Conservation (phyloP, 2,329 filamentous ascomycete species). For the Cladosporium sp. region DNA sequence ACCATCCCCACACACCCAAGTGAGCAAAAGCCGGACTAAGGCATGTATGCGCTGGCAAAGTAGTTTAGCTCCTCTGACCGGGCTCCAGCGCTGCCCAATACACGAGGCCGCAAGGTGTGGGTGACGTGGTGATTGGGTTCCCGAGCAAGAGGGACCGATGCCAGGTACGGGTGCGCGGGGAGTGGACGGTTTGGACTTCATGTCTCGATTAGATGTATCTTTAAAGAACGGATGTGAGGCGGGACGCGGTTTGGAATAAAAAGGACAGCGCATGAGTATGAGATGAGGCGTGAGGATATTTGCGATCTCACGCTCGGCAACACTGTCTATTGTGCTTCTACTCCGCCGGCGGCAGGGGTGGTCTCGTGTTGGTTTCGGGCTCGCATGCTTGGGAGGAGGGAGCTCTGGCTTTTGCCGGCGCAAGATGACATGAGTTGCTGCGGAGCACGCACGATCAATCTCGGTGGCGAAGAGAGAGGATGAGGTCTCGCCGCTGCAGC, state of each 20-base stretch:
- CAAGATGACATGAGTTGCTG: constrained; percentile 16
- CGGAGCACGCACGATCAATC: not conserved
- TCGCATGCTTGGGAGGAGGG: constrained; percentile 7
- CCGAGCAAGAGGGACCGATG: constrained; percentile 8
- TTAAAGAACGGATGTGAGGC: not conserved
- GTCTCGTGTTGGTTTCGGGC: constrained; percentile 17
- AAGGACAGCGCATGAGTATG: not conserved
- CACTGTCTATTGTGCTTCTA: not conserved
- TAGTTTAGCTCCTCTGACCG: not conserved
- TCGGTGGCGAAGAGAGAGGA: not conserved
- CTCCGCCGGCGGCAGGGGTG: constrained; percentile 5
- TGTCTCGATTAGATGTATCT: constrained; percentile 9
- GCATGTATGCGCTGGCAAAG: constrained; percentile 17
- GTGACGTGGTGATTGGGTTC: constrained; percentile 19
- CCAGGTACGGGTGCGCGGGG: constrained; percentile 14
- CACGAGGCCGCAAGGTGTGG: constrained; percentile 11
- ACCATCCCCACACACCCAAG: not conserved
- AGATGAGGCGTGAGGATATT: not conserved
- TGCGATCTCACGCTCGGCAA: not conserved
- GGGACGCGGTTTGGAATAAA: not conserved
- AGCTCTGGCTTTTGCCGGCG: constrained; percentile 10
- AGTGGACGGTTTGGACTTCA: constrained; percentile 17
- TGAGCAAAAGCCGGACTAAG: not conserved
- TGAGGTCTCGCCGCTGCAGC: constrained; percentile 4
- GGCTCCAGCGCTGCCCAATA: constrained; percentile 17